Conservation (phyloP, 2,329 filamentous ascomycete species). For the Calonectria honghensis region DNA sequence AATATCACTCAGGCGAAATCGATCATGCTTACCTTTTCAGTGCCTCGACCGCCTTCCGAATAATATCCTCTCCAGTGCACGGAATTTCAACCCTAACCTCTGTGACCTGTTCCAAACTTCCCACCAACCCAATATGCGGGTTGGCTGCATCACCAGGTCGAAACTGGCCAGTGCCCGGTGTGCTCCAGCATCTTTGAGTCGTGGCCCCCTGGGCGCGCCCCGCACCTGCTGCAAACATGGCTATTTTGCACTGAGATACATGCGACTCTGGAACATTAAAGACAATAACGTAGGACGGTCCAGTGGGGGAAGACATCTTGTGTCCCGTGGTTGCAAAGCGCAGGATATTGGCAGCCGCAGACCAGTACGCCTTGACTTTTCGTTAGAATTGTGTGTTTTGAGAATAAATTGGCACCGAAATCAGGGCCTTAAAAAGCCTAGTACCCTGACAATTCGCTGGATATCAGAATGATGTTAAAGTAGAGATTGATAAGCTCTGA, state of each 20-base stretch:
- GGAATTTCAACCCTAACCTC: conserved; percentile 79
- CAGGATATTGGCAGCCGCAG: not conserved
- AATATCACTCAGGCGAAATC: not conserved
- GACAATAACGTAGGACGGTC: conserved; percentile 61
- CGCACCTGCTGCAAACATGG: conserved; percentile 75
- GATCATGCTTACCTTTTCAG: conserved; percentile 75
- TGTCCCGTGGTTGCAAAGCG: not conserved
- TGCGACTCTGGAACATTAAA: conserved; percentile 69
- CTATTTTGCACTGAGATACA: conserved; percentile 71
- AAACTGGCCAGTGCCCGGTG: conserved; percentile 78
- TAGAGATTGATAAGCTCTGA: not conserved
- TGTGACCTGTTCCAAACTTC: conserved; percentile 74
- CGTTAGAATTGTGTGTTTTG: not conserved
- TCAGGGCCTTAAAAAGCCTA: not conserved
- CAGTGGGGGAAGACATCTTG: not conserved
- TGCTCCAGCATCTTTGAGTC: conserved; percentile 72
- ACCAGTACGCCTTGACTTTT: not conserved
- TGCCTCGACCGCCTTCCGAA: conserved; percentile 74
- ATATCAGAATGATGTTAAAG: not conserved
- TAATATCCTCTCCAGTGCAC: conserved; percentile 75
- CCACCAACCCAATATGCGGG: conserved; percentile 76
- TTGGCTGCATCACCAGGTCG: conserved; percentile 76
- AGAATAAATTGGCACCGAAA: not conserved
- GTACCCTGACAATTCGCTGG: not conserved
- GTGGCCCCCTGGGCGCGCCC: conserved; percentile 73